Percentiles rank a stretch among this genome's conserved stretches.
These are phyloP conservation scores for Plantago rigida DNA, from an alignment of 305 asterid species.

Conservation along the genomic window DNA sequence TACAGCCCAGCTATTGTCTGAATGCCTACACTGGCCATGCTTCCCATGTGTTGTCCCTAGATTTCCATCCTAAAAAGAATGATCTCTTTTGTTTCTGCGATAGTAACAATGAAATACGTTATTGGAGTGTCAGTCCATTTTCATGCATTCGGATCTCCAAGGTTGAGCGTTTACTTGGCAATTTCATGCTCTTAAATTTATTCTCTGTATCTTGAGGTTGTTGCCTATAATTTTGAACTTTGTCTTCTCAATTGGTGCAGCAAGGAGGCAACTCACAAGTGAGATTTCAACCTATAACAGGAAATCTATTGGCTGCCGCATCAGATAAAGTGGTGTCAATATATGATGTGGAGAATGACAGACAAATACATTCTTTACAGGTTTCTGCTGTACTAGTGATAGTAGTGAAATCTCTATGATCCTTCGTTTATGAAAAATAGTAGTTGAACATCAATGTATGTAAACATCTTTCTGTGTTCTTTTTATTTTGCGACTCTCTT, in stretches of 20 bases:
- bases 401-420: not conserved
- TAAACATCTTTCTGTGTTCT: not conserved
- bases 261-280: conserved; percentile 93
- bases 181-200: not conserved
- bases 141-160: conserved; percentile 66
- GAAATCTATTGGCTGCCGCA: conserved; percentile 81
- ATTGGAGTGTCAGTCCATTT: conserved; percentile 70
- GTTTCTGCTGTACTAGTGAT: conserved; percentile 33
- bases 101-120: conserved; percentile 68
- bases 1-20: conserved; percentile 83
- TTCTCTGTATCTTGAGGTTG: conserved; percentile 5
- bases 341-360: conserved; percentile 82
- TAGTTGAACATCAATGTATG: not conserved
- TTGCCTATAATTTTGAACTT: conserved; percentile 14
- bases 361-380: conserved; percentile 79
- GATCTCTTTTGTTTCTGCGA: conserved; percentile 86
- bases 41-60: conserved; percentile 74
- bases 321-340: conserved; percentile 77
- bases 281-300: conserved; percentile 76
- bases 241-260: conserved; percentile 31
- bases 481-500: conserved; percentile 8
- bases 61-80: conserved; percentile 89
- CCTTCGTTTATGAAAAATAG: not conserved
- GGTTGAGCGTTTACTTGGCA: conserved; percentile 33
- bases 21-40: conserved; percentile 68